Percentiles rank a stretch among this genome's conserved stretches.
These are phyloP conservation scores for Mitragyna speciosa DNA, from an alignment of 257 asterid genomes.

Conservation along the genomic window DNA sequence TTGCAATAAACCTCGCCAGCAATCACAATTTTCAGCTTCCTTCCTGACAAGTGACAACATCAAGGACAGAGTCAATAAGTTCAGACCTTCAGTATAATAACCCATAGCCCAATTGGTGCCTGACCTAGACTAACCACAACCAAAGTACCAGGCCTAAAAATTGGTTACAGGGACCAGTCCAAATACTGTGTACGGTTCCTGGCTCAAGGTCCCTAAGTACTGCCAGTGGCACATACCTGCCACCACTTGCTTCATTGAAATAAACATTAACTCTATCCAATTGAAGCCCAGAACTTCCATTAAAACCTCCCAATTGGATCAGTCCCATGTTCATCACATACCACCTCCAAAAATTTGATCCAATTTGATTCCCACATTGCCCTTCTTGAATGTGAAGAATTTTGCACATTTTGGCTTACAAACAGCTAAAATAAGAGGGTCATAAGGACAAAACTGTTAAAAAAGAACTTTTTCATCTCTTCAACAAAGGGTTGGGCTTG, in stretches of 20 bases:
- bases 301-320: slow-evolving; percentile 30
- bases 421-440: too few species aligned
- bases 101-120: slow-evolving; percentile 39
- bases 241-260: slow-evolving; percentile 30
- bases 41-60: slow-evolving; percentile 35
- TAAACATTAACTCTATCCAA: slow-evolving; percentile 33
- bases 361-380: slow-evolving; percentile 38
- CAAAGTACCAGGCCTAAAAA: slow-evolving; percentile 30
- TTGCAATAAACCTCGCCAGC: slow-evolving; percentile 22
- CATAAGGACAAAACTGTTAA: too few species aligned
- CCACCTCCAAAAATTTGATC: slow-evolving; percentile 37
- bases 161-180: slow-evolving; percentile 27
- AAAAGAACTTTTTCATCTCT: too few species aligned
- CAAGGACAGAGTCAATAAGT: slow-evolving; percentile 34
- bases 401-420: slow-evolving; percentile 26
- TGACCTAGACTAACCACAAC: slow-evolving; percentile 34
- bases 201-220: slow-evolving; percentile 36
- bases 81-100: slow-evolving; percentile 34
- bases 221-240: slow-evolving; percentile 31
- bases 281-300: slow-evolving; percentile 24
- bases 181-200: slow-evolving; percentile 33
- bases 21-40: slow-evolving; percentile 33
- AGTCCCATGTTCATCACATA: slow-evolving; percentile 33
- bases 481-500: not conserved
- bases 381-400: slow-evolving; percentile 39